Evolutionary conservation across 108 stramenopile species (phyloP), one percentile per base, ranked within the genome.

Genomic region (Nitzschia palea): DNA sequence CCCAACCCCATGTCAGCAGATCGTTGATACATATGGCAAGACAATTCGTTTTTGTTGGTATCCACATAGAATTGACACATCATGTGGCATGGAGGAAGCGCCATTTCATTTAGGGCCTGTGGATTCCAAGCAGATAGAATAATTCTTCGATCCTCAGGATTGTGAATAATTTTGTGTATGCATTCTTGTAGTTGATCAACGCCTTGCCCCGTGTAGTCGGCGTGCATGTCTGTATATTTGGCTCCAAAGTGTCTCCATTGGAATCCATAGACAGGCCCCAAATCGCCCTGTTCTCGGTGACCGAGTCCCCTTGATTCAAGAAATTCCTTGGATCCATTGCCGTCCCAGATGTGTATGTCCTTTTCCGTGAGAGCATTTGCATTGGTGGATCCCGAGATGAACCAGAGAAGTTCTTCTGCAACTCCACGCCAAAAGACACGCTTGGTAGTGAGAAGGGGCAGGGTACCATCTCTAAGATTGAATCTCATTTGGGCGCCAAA

Each of bases 241-340:
- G 99, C 99, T 14, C 99, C 99, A 79, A 99, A 99, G 67, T 99
- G 99, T 53, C 99, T 84, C 99, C 99, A 99, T 77, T 99, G 99
- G 68, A 99, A 99, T 55, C 99, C 99, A 77, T 99, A 99, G 63
- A 99, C 99, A 2, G 99, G 99, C 28, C 99, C 99, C 36, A 99
- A 81, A 78, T 99, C 99, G 3, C 98, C 98, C 59, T 93, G 94
- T 70, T 98, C 97, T n/a, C 99, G 95, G 58, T 99, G 88, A 5
- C 76, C 67, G 27, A 99, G 72, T 29, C 99, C 98, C 1, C 91
- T 85, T 18, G 73, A 75, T 68, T 98, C 98, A 1, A 99, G 83
- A 67, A 98, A 99, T 76, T 98, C 97, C n/a, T 96, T 71, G n/a
- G 90, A 93, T 22, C 94, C 98, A 77, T 99, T 99, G 6, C 99